phyloP scores from a whole-genome alignment of 2,329 filamentous ascomycete species.

The Ilyonectria sp. region DNA sequence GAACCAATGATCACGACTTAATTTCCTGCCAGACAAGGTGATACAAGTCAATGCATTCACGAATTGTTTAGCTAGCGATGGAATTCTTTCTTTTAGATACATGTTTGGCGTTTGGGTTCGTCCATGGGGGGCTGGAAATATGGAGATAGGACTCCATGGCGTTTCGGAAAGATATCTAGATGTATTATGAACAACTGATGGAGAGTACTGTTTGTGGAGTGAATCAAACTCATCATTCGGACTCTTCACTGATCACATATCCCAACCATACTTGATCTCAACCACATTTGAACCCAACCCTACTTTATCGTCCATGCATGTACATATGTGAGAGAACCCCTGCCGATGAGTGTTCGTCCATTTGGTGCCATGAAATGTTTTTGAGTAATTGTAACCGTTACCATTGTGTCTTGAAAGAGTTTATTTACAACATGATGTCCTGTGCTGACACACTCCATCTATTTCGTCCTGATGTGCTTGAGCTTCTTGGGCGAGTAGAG shows the following conservation, averaged over 20 bases:
- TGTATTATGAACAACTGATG: neutral
- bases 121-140: slow-evolving; percentile 32
- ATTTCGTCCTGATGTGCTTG: slow-evolving; percentile 89
- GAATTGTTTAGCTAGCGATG: slow-evolving; percentile 37
- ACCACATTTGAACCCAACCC: too few species aligned
- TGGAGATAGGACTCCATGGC: slow-evolving; percentile 33
- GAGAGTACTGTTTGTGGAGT: neutral
- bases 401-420: slow-evolving; percentile 41
- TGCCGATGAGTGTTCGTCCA: neutral
- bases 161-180: slow-evolving; percentile 23
- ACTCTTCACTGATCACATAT: neutral
- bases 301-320: neutral
- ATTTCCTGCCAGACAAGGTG: slow-evolving; percentile 35
- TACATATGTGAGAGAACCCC: neutral
- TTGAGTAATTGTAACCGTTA: slow-evolving; percentile 17
- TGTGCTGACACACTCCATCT: slow-evolving; percentile 51
- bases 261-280: neutral
- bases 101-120: slow-evolving; percentile 42
- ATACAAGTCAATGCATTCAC: slow-evolving; percentile 24
- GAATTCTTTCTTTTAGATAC: slow-evolving; percentile 24
- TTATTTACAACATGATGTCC: slow-evolving; percentile 49
- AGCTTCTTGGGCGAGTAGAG: slow-evolving; percentile 87
- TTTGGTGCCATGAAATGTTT: neutral
- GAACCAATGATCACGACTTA: slow-evolving; percentile 69
- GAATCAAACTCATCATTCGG: neutral